Percentiles rank a stretch among this genome's conserved stretches.
Evolutionary conservation across 495 filamentous ascomycete genomes (phyloP).

Genomic region (Lophium mytilinum): DNA sequence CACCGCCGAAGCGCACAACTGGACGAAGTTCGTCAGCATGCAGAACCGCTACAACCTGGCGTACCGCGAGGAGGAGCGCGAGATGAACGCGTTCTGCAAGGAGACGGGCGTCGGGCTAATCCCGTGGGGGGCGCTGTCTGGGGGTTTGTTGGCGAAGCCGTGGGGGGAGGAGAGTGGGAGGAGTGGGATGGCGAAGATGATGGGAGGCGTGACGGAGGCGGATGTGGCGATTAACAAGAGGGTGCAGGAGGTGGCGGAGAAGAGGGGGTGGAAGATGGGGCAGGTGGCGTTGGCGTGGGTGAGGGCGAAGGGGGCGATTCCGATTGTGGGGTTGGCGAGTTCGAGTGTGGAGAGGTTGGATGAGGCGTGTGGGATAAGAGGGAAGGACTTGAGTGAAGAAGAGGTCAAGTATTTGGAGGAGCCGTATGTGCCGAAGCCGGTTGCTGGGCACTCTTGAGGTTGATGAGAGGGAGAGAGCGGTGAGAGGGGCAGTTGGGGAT

Average conservation of each 20-base stretch:
- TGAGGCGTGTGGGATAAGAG: slow-evolving; percentile 21
- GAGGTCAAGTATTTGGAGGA: slow-evolving; percentile 32
- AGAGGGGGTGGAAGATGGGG: slow-evolving; percentile 29
- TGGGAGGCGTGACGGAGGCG: not conserved
- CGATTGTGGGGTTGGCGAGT: slow-evolving; percentile 25
- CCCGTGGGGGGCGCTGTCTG: slow-evolving; percentile 2
- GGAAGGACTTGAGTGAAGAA: slow-evolving; percentile 26
- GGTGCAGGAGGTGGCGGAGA: slow-evolving; percentile 28
- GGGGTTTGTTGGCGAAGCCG: slow-evolving; percentile 1
- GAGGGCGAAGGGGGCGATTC: slow-evolving; percentile 22
- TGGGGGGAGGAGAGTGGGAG: not conserved
- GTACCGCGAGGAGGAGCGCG: slow-evolving; percentile 45
- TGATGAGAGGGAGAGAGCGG: too few species aligned
- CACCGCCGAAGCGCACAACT: slow-evolving; percentile 43
- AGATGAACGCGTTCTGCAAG: slow-evolving; percentile 24
- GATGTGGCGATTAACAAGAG: slow-evolving; percentile 24
- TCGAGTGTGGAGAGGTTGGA: slow-evolving; percentile 25
- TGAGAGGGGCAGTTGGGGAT: too few species aligned
- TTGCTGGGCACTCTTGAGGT: slow-evolving; percentile 1
- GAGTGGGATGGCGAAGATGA: not conserved
- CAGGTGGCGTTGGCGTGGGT: slow-evolving; percentile 26
- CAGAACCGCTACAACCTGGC: slow-evolving; percentile 50
- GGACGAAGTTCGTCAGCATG: slow-evolving; percentile 51
- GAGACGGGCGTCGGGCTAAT: slow-evolving; percentile 15
- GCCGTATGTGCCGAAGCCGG: slow-evolving; percentile 19